Percentiles rank a stretch among this genome's conserved stretches.
These are phyloP conservation scores for Epichloe hybrida DNA, from an alignment of 2,329 filamentous ascomycete genomes.

Conservation along the genomic window DNA sequence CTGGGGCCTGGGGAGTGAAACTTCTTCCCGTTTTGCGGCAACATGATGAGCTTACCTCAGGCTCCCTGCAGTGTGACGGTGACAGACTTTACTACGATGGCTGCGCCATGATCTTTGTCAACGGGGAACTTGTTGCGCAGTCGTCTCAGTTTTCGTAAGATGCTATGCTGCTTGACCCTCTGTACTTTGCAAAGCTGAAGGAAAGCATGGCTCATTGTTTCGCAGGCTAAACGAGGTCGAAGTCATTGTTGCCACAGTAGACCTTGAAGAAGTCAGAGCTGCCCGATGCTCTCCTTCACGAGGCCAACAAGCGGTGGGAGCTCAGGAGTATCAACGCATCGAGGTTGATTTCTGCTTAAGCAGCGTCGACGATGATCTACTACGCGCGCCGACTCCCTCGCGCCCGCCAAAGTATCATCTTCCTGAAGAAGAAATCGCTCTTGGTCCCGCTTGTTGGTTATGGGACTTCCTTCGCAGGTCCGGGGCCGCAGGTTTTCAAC, in stretches of 20 bases:
- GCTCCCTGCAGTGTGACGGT: neutral
- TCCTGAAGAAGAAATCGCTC: slow-evolving; percentile 54
- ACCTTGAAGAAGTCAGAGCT: slow-evolving; percentile 53
- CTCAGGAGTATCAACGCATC: slow-evolving; percentile 8
- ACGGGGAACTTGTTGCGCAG: slow-evolving; percentile 50
- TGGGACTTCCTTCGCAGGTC: slow-evolving; percentile 49
- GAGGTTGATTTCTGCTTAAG: slow-evolving; percentile 6
- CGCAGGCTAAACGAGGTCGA: slow-evolving; percentile 31
- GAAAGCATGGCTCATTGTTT: neutral
- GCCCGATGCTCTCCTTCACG: slow-evolving; percentile 3
- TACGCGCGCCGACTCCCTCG: slow-evolving; percentile 24
- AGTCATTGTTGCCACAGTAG: slow-evolving; percentile 51
- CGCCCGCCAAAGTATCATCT: slow-evolving; percentile 39
- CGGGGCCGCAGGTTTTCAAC: slow-evolving; percentile 36
- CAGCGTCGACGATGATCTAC: slow-evolving; percentile 15
- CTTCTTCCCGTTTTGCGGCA: neutral
- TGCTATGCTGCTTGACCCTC: slow-evolving; percentile 28
- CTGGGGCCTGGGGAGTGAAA: neutral
- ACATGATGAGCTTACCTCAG: neutral
- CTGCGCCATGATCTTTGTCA: slow-evolving; percentile 45
- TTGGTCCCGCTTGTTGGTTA: slow-evolving; percentile 51
- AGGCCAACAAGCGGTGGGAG: slow-evolving; percentile 6
- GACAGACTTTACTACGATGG: slow-evolving; percentile 5
- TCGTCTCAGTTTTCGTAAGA: slow-evolving; percentile 42
- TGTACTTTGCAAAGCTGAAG: neutral